phyloP scores from a whole-genome alignment of 2,329 filamentous ascomycete genomes.

The Calonectria crousiana region DNA sequence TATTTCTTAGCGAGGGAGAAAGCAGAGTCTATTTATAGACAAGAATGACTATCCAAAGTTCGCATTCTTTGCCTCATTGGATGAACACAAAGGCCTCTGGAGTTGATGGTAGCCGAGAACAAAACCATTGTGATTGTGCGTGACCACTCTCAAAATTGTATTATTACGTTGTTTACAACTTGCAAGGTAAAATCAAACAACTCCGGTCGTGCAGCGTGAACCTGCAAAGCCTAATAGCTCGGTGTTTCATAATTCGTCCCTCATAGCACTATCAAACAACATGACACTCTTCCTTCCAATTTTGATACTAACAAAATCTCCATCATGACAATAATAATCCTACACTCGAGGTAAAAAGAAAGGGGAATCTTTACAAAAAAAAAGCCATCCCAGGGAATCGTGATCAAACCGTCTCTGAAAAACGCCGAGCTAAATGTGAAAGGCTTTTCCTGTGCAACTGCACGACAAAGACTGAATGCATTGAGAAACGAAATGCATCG shows the following conservation, averaged over 20 bases:
- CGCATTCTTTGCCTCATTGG: not conserved
- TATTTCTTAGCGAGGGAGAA: too few species aligned
- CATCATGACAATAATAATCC: not conserved
- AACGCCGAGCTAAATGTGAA: slow-evolving; percentile 42
- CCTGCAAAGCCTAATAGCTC: slow-evolving; percentile 1
- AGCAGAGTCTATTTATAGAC: not conserved
- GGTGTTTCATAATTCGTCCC: not conserved
- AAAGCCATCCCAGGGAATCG: slow-evolving; percentile 32
- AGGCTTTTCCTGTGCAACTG: slow-evolving; percentile 22
- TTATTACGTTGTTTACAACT: not conserved
- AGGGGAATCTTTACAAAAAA: slow-evolving; percentile 11
- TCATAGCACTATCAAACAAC: not conserved
- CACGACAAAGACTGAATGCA: slow-evolving; percentile 18
- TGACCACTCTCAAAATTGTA: too few species aligned
- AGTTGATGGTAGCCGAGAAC: not conserved
- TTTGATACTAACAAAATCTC: not conserved
- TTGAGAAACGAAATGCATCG: slow-evolving; percentile 1
- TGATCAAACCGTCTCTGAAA: slow-evolving; percentile 18
- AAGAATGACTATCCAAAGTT: not conserved
- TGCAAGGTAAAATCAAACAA: not conserved
- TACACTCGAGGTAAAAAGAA: not conserved
- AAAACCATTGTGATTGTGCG: not conserved
- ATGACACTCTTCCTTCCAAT: not conserved
- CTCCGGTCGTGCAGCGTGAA: not conserved
- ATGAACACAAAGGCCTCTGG: not conserved